Evolutionary conservation across 176 grass and related monocot species (phyloP), one percentile per base, ranked within the genome.

Genomic region (Poa annua): DNA sequence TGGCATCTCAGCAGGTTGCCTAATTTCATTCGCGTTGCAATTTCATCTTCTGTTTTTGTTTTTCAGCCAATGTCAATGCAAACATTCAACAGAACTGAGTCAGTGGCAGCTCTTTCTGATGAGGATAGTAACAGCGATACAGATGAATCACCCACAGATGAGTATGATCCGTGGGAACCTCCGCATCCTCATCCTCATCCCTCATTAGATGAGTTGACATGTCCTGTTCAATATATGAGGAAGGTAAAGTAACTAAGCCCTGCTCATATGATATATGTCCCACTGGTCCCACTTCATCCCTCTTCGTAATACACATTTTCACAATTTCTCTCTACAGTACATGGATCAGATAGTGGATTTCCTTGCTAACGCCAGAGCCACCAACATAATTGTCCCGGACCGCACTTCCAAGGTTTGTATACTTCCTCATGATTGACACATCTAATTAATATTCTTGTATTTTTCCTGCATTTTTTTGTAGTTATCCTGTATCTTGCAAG

Each of bases 101-200:
- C 29, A n/a, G 72, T 54, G 26, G 29, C 35, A 75, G 49, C 49
- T 75, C 19, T 35, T 51, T 5, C 9, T 75, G 17, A 52, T 19
- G 49, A 50, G 36, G 49, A 75, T 54, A 75, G 11, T 75, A 75
- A 32, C 34, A 34, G 52, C 35, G 49, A 50, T 51, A 52, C 16
- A 35, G 72, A 45, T 77, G 83, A 50, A 69, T 19, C 62, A 20
- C 0, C 6, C 21, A 45, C 39, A 26, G 62, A 45, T 69, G 61
- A 77, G 19, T 33, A 50, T 50, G 83, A 77, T 9, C 83, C 74
- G 17, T 85, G 83, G 83, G 5, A 78, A 14, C 83, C 83, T 85
- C 83, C 82, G 15, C 8, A 2, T 10, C 72, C 82, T 67, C 82
- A 33, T 38, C 47, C 3, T 77, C 48, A 49, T 29, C 0, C 49